phyloP scores from a whole-genome alignment of 2,329 filamentous ascomycete genomes.

The Spiromastix sp. region DNA sequence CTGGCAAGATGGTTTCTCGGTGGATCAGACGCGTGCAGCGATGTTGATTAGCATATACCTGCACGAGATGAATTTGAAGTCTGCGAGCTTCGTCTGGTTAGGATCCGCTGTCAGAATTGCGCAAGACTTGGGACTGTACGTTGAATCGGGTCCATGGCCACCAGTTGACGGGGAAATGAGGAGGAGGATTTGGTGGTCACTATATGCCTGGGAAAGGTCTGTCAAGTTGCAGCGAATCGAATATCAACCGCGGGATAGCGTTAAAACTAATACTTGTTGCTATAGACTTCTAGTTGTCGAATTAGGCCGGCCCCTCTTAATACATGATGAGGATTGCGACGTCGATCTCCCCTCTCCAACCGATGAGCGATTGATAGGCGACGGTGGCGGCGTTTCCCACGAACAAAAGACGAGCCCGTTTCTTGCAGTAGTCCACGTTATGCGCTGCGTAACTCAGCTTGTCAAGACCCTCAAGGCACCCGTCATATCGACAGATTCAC shows the following conservation, averaged over 20 bases:
- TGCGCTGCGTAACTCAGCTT: constrained; percentile 65
- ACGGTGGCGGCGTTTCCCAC: constrained; percentile 35
- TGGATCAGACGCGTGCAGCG: constrained; percentile 64
- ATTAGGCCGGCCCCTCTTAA: constrained; percentile 67
- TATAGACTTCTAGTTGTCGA: constrained; percentile 63
- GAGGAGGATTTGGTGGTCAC: constrained; percentile 82
- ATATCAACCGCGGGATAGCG: too few species aligned
- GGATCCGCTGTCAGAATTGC: constrained; percentile 68
- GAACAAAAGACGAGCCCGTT: constrained; percentile 57
- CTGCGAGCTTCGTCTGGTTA: constrained; percentile 77
- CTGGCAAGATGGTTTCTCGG: constrained; percentile 66
- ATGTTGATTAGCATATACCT: constrained; percentile 69
- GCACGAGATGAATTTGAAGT: constrained; percentile 76
- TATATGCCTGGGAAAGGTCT: constrained; percentile 80
- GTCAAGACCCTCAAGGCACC: constrained; percentile 59
- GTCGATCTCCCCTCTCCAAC: constrained; percentile 66
- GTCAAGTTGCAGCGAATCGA: too few species aligned
- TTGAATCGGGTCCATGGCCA: constrained; percentile 62
- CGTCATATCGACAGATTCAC: constrained; percentile 53
- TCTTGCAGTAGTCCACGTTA: constrained; percentile 69
- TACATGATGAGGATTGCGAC: constrained; percentile 83
- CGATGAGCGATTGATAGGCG: constrained; percentile 57
- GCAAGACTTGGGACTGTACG: constrained; percentile 74
- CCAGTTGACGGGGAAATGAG: constrained; percentile 76
- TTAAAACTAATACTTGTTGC: too few species aligned